Base-by-base conservation (phyloP, 139 green algal genomes). In the Chlorella vulgaris region DNA sequence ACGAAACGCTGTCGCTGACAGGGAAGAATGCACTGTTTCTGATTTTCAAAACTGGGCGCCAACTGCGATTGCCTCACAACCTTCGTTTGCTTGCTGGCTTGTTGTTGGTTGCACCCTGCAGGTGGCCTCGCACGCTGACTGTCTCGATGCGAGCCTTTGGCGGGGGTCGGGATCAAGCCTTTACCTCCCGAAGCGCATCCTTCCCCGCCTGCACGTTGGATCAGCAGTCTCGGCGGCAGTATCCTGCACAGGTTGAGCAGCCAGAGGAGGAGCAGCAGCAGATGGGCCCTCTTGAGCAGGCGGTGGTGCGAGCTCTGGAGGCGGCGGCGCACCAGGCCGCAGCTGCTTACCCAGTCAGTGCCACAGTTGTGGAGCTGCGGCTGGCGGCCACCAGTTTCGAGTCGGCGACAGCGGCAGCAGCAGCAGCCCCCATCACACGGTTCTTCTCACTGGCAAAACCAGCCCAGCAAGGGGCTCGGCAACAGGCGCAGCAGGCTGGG, bases 281-380 rank as follows among this genome's bases (percentile, higher is more conserved):
- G 21, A 0, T n/a, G 15, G 31, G 21, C 7, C 53, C 21, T 33
- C 73, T 63, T 28, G 36, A 53, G 53, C 36, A 51, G 33, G 69
- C 42, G 15, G 28, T 76, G 28, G 69, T 76, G 0, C n/a, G n/a
- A 3, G 69, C n/a, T n/a, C 42, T 76, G n/a, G 69, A 76, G 69
- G 26, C 47, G 69, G 40, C 60, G 8, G 10, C 60, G 40, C 69
- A 76, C n/a, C 69, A 76, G 55, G 75, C 75, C 7, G 29, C 75
- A 0, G 40, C 26, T 7, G 33, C 40, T 29, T 71, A 81, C 40
- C 75, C 75, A 1, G n/a, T 40, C 22, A 50, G 39, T 1, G 60
- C 75, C 29, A 73, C 75, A 18, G 40, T 74, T 1, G 75, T 74
- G 2, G 75, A 81, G 75, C 60, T 81, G 60, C 75, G 75, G 3